Evolutionary conservation across 805 yeast species (phyloP).

Genomic region (Zygosaccharomyces bisporus): DNA sequence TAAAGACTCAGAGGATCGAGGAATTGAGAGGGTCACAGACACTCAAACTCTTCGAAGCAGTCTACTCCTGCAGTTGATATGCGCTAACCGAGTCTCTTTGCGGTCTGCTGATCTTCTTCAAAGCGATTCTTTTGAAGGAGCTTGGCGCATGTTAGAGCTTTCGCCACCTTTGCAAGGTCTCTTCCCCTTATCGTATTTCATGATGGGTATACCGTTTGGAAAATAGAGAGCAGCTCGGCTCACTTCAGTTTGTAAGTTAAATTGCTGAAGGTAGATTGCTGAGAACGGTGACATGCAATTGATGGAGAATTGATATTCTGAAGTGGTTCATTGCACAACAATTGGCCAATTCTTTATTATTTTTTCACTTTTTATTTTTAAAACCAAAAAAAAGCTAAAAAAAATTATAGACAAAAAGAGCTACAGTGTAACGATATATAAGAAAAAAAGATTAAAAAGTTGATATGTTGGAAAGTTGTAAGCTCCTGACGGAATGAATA

Average conservation of each 20-base stretch:
- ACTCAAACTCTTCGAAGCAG: conserved; percentile 1
- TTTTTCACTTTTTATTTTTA: too few species aligned
- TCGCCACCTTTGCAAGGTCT: conserved; percentile 14
- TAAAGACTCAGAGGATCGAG: conserved; percentile 1
- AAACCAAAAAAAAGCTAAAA: too few species aligned
- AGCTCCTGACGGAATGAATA: too few species aligned
- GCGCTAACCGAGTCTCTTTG: not conserved
- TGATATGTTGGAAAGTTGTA: too few species aligned
- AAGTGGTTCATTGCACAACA: too few species aligned
- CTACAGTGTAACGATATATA: too few species aligned
- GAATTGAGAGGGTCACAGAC: conserved; percentile 4
- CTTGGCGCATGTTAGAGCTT: conserved; percentile 5
- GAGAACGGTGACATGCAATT: too few species aligned
- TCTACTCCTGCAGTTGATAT: conserved; percentile 1
- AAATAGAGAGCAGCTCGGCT: not conserved
- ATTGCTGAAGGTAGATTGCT: not conserved
- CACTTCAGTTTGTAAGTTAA: not conserved
- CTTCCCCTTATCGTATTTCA: conserved; percentile 14
- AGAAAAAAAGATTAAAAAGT: too few species aligned
- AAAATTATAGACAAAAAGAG: too few species aligned
- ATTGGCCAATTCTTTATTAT: too few species aligned
- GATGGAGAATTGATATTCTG: too few species aligned
- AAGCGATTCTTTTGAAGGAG: not conserved
- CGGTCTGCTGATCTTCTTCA: not conserved
- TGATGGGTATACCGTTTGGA: conserved; percentile 1